A percentile compares a stretch with the other conserved stretches of the same genome.
phyloP scores from a whole-genome alignment of 805 yeast species.

The Ogataea ramenticola region DNA sequence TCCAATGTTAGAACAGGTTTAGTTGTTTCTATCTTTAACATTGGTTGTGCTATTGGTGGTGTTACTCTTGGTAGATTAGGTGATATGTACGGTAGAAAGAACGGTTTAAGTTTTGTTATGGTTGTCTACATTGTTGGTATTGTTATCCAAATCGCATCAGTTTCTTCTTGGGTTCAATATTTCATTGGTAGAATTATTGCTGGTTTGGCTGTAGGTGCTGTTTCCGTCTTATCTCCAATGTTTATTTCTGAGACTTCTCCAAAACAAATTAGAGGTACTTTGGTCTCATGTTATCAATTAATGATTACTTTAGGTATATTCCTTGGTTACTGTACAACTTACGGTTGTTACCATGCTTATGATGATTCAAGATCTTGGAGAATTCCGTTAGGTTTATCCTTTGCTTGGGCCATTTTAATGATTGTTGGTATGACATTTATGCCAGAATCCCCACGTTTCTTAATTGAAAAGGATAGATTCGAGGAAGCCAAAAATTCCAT shows the following conservation, averaged over 20 bases:
- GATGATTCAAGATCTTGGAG: conserved; percentile 55
- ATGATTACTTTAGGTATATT: conserved; percentile 67
- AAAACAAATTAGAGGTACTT: conserved; percentile 61
- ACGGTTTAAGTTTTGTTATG: conserved; percentile 47
- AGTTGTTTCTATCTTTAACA: conserved; percentile 62
- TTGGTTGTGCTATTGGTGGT: conserved; percentile 73
- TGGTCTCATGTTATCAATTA: conserved; percentile 64
- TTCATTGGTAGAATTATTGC: conserved; percentile 55
- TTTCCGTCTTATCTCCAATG: conserved; percentile 46
- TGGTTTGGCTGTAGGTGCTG: conserved; percentile 50
- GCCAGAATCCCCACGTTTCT: conserved; percentile 67
- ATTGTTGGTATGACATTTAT: conserved; percentile 45
- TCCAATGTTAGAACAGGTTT: conserved; percentile 52
- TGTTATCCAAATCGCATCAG: conserved; percentile 51
- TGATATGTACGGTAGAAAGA: conserved; percentile 55
- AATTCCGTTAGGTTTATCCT: conserved; percentile 48
- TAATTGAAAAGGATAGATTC: conserved; percentile 40
- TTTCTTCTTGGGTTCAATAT: conserved; percentile 52
- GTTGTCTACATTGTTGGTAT: conserved; percentile 54
- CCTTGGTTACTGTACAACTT: conserved; percentile 61
- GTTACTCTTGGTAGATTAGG: conserved; percentile 47
- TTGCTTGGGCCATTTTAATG: conserved; percentile 46
- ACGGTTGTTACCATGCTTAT: conserved; percentile 49
- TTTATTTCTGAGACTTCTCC: conserved; percentile 68
- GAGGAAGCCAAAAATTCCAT: conserved; percentile 51